phyloP scores from a whole-genome alignment of 2,329 filamentous ascomycete genomes.

The Graphilbum fragrans region DNA sequence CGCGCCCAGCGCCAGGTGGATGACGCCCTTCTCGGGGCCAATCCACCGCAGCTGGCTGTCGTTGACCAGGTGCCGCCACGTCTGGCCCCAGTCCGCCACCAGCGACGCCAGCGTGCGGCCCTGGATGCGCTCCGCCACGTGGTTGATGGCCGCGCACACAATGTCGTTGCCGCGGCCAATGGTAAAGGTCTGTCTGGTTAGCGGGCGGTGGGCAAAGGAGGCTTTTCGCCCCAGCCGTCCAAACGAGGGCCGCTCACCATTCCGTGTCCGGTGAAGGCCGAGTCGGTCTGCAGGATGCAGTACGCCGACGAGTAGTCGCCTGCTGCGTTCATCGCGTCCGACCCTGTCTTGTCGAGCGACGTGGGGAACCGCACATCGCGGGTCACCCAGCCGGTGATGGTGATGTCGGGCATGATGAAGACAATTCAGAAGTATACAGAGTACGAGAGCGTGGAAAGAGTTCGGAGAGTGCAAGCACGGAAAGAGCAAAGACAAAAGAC shows the following conservation, averaged over 20 bases:
- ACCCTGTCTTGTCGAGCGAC: conserved; percentile 93
- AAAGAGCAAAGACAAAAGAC: too few relatives aligned
- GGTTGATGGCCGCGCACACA: conserved; percentile 71
- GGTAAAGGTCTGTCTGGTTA: conserved; percentile 50
- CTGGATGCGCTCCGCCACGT: conserved; percentile 64
- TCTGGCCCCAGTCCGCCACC: conserved; percentile 71
- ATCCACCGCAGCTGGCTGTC: conserved; percentile 91
- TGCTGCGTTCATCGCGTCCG: conserved; percentile 92
- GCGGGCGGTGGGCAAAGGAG: neutral
- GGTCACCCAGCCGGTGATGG: conserved; percentile 59
- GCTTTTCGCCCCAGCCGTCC: neutral
- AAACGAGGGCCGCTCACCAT: conserved; percentile 56
- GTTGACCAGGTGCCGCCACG: conserved; percentile 83
- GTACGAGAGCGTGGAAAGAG: neutral
- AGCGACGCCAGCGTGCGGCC: conserved; percentile 67
- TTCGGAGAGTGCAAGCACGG: too few relatives aligned
- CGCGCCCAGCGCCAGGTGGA: conserved; percentile 79
- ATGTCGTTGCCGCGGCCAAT: conserved; percentile 88
- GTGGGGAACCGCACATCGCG: conserved; percentile 73
- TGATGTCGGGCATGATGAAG: conserved; percentile 41
- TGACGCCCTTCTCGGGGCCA: conserved; percentile 86
- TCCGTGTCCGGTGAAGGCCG: conserved; percentile 58
- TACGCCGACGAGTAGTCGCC: conserved; percentile 92
- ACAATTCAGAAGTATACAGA: neutral
- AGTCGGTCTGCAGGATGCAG: conserved; percentile 78